Evolutionary conservation across 345 rosid genomes (phyloP).

Genomic region (Geranium brycei): DNA sequence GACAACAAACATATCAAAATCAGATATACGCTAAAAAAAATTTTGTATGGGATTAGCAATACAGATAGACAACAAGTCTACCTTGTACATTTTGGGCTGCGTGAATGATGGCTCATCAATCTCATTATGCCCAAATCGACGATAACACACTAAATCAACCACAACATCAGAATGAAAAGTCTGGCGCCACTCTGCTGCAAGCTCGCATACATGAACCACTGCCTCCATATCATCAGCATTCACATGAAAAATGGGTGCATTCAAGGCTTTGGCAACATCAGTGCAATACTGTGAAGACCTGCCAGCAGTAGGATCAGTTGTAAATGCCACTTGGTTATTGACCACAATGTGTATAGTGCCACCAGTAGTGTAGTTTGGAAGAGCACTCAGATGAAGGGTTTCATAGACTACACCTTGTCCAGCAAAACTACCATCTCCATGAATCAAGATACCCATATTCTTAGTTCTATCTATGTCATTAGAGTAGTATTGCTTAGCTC

Average conservation of each 20-base stretch:
- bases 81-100: constrained; percentile 2
- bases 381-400: too few species aligned
- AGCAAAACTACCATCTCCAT: constrained; percentile 18
- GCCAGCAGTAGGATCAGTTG: too few species aligned
- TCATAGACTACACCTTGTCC: too few species aligned
- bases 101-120: constrained; percentile 28
- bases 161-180: constrained; percentile 25
- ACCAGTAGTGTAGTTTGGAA: too few species aligned
- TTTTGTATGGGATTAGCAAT: too few species aligned
- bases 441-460: constrained; percentile 25
- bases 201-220: constrained; percentile 13
- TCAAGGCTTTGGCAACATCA: constrained; percentile 13
- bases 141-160: constrained; percentile 7
- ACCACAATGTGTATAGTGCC: too few species aligned
- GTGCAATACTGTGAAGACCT: too few species aligned
- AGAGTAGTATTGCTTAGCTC: constrained; percentile 28
- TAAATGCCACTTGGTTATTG: too few species aligned
- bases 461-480: constrained; percentile 19
- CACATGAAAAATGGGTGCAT: constrained; percentile 26
- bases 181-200: constrained; percentile 19
- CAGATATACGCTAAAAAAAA: too few species aligned
- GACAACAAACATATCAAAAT: too few species aligned
- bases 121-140: constrained; percentile 27
- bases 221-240: constrained; percentile 27
- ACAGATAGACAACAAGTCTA: too few species aligned